Evolutionary conservation across 345 rosid genomes (phyloP).

Genomic region (Populus deltoides): DNA sequence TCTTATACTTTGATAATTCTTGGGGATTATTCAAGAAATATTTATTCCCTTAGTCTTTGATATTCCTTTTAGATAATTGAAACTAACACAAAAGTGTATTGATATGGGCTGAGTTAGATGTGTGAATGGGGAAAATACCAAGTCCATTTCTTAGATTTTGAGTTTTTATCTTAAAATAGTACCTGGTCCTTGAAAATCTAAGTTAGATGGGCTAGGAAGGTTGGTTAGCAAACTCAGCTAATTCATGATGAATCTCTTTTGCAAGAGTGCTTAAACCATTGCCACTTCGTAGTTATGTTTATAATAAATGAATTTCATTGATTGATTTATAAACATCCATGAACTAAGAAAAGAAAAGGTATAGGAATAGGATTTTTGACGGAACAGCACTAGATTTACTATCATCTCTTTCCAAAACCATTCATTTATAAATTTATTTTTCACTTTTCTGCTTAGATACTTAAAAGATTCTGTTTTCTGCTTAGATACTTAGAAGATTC

Average conservation of each 20-base stretch:
- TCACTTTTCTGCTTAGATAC: not conserved
- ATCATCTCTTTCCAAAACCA: not conserved
- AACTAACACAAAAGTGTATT: not conserved
- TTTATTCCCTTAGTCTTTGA: not conserved
- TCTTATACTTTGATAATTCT: not conserved
- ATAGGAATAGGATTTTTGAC: not conserved
- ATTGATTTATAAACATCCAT: not conserved
- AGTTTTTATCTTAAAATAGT: too few relatives aligned
- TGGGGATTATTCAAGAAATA: not conserved
- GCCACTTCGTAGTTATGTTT: not conserved
- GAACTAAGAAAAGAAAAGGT: not conserved
- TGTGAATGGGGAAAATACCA: not conserved
- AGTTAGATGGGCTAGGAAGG: not conserved
- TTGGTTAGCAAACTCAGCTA: not conserved
- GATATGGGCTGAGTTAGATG: not conserved
- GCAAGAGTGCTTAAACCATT: not conserved
- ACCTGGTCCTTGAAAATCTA: not conserved
- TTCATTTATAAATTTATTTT: not conserved
- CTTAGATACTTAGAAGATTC: too few relatives aligned
- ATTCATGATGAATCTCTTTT: not conserved
- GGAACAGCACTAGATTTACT: not conserved
- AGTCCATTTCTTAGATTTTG: too few relatives aligned
- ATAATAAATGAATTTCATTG: not conserved
- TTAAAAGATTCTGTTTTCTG: not conserved
- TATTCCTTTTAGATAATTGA: not conserved